Evolutionary conservation across 495 filamentous ascomycete genomes (phyloP), one percentile per base, ranked within the genome.

Genomic region (Staphylotrichum tortipilum): DNA sequence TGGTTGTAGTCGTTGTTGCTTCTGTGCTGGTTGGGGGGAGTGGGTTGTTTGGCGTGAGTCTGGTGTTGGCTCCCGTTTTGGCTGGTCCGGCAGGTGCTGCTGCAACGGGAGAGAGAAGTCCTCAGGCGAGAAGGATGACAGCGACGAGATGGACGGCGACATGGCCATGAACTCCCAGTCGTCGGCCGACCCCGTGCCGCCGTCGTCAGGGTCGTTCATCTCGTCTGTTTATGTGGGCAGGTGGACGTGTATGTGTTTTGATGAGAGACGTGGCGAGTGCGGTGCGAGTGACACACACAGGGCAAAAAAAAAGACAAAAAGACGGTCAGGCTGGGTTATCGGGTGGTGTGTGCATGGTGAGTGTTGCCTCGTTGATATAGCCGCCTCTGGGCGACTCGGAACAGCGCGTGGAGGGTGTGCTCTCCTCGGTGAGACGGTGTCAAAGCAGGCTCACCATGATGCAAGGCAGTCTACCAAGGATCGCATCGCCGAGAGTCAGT

Each of bases 61-160:
- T 26, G 22, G 7, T 26, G 12, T n/a, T 44, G 34, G 22, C 42
- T 42, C n/a, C 23, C 30, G 34, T 17, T 42, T 17, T 29, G 24
- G 7, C 37, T 40, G 11, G 28, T 24, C n/a, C n/a, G 34, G 3
- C n/a, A 36, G 24, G 23, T 19, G 18, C 22, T 38, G 36, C 17
- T 26, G 42, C 1, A 40, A 15, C 22, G 40, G 26, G 24, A 52
- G 46, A 4, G 54, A 52, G 21, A 38, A 49, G 5, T 51, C 54
- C 3, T 51, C 49, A 1, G 54, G 50, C 8, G 45, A 43, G 18
- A 56, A 56, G 7, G 54, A 51, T 0, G 54, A 56, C n/a, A 56
- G 54, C 12, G 54, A 44, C 10, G 54, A 56, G 30, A 56, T 47
- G 11, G 50, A 40, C 2, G 50, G 54, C 8, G 54, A 52, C 7